A percentile compares a stretch with the other conserved stretches of the same genome.
Evolutionary conservation across 371 early-diverging fungal species (phyloP).

Genomic region (Mucor saturninus): DNA sequence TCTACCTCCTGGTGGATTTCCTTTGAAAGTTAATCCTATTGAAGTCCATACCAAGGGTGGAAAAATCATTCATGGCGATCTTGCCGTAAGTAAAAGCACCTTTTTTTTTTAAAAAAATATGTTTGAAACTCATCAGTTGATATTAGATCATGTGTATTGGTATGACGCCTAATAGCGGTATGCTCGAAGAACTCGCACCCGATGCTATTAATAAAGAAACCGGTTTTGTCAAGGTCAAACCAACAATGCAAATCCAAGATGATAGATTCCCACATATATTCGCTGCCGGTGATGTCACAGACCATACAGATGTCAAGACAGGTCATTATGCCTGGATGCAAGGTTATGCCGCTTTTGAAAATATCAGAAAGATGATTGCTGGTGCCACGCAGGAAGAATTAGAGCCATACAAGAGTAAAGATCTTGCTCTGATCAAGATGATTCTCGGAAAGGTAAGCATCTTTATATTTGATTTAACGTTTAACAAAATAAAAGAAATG

Average conservation of each 20-base stretch:
- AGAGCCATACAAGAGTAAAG: conserved; percentile 44
- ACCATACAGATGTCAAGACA: conserved; percentile 56
- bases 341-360: conserved; percentile 35
- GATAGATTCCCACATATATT: conserved; percentile 65
- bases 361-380: conserved; percentile 36
- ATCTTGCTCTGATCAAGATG: conserved; percentile 42
- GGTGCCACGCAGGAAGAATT: conserved; percentile 33
- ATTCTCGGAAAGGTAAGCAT: conserved; percentile 41
- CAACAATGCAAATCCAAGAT: conserved; percentile 71
- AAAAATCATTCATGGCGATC: conserved; percentile 55
- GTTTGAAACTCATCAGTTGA: neutral
- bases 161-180: conserved; percentile 63
- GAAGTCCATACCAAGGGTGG: conserved; percentile 53
- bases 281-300: conserved; percentile 68
- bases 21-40: conserved; percentile 51
- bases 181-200: conserved; percentile 51
- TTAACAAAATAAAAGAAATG: neutral
- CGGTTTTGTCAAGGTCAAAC: conserved; percentile 58
- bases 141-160: conserved; percentile 67
- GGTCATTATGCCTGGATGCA: conserved; percentile 58
- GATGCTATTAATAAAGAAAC: conserved; percentile 48
- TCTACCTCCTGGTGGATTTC: conserved; percentile 51
- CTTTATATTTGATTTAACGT: neutral
- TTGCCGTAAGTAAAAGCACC: conserved; percentile 44
- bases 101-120: neutral